Conservation (phyloP, 2,329 filamentous ascomycete species). For the Fusarium chaquense region DNA sequence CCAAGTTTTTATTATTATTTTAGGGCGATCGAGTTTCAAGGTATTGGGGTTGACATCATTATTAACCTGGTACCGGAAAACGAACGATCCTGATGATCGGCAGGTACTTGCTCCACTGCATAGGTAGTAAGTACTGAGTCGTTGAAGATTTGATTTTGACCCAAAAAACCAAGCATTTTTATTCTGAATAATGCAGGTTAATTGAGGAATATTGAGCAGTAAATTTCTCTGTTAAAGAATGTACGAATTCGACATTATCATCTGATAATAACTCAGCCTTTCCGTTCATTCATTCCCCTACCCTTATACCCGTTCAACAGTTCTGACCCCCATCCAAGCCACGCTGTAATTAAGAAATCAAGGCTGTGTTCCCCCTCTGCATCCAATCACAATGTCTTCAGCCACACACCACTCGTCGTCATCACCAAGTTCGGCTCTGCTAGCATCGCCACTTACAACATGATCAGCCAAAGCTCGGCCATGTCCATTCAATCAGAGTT, state of each 20-base stretch:
- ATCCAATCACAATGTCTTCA: constrained; percentile 24
- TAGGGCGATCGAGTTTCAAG: neutral
- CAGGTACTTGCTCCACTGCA: neutral
- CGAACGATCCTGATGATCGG: constrained; percentile 25
- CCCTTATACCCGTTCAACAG: neutral
- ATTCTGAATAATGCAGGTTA: neutral
- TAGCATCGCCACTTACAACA: constrained; percentile 32
- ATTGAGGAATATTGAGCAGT: neutral
- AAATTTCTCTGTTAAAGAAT: neutral
- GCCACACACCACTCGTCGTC: constrained; percentile 42
- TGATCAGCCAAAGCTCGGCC: constrained; percentile 19
- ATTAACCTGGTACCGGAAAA: neutral
- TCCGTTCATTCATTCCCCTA: neutral
- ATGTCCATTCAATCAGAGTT: constrained; percentile 23
- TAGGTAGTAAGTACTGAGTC: too few species aligned
- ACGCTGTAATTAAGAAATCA: constrained; percentile 9
- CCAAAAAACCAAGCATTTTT: neutral
- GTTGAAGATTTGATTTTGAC: neutral
- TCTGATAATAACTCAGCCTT: constrained; percentile 11
- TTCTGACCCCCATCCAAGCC: constrained; percentile 18
- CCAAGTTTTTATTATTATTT: neutral
- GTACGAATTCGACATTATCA: neutral
- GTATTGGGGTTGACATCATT: constrained; percentile 34
- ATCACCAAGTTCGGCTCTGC: constrained; percentile 8
- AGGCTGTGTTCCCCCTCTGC: constrained; percentile 18